Base-by-base conservation (phyloP, 345 rosid genomes). In the Kandelia obovata region DNA sequence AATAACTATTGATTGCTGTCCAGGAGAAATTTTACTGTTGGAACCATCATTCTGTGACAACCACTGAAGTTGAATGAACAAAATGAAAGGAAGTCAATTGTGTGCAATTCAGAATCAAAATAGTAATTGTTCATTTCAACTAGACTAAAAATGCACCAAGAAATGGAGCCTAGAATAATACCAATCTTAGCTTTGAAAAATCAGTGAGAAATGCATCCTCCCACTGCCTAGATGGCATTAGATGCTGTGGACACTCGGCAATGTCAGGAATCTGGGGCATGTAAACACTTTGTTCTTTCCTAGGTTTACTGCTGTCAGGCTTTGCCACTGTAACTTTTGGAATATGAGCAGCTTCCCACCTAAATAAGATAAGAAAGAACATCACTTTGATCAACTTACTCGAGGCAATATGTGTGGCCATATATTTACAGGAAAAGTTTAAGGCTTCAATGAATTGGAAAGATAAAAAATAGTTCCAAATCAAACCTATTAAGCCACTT, bases 181-280 rank as follows among this genome's bases (percentile, higher is more conserved):
- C 96, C 96, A 52, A 71, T 60, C 92, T 83, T 60, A 95, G 85
- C 83, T 87, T 75, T 15, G 83, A 83, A 75, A 95, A 92, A 73
- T 95, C 96, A 21, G 78, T 81, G 74, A 94, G 97, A 78, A 91
- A 92, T 34, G 70, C 83, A 62, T 88, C 90, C 83, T 91, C 97
- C 97, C 98, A 89, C 73, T 86, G 79, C 81, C 87, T 88, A 58
- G 67, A 43, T 1, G 97, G 97, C 71, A 82, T 68, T 58, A 90
- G 59, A 77, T 83, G 83, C 30, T 86, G 87, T 11, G 93, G 89
- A 55, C 96, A 88, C 62, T 73, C 71, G 39, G 87, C 82, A 76
- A 95, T 92, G 73, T 87, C 96, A 47, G 96, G 91, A 71, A 95
- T 88, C 71, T 79, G 84, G 47, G 97, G 99, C 99, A 95, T 88